Evolutionary conservation across 352 stramenopile genomes (phyloP).

Genomic region (Phytophthora foliorum): DNA sequence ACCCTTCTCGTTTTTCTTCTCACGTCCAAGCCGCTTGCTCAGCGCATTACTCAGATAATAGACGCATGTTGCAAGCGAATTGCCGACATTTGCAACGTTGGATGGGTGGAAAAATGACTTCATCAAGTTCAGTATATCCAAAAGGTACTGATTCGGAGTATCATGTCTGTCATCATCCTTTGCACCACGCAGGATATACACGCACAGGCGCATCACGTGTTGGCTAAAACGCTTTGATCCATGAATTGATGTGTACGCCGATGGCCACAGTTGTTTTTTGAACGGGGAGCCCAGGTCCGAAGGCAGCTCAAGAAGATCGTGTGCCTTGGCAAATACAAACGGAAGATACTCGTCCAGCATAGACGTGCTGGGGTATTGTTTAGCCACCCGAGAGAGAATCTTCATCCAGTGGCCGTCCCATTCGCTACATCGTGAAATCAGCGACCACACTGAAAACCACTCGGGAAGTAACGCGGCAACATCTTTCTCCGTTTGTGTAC

Average conservation of each 20-base stretch:
- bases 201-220: conserved; percentile 63
- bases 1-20: conserved; percentile 41
- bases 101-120: conserved; percentile 83
- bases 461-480: conserved; percentile 48
- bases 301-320: conserved; percentile 65
- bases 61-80: conserved; percentile 58
- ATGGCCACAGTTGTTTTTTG: conserved; percentile 69
- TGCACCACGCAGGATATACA: conserved; percentile 54
- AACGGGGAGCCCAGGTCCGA: conserved; percentile 75
- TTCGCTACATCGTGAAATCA: conserved; percentile 57
- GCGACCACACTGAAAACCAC: conserved; percentile 70
- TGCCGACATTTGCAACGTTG: conserved; percentile 69
- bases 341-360: conserved; percentile 49
- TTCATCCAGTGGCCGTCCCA: conserved; percentile 86
- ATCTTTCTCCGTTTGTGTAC: conserved; percentile 11
- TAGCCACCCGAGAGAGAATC: conserved; percentile 68
- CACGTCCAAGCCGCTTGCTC: conserved; percentile 57
- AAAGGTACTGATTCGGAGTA: conserved; percentile 54
- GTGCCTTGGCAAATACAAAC: conserved; percentile 79
- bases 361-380: conserved; percentile 47
- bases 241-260: conserved; percentile 55
- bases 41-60: conserved; percentile 68
- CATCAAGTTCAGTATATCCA: conserved; percentile 66
- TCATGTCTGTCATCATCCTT: conserved; percentile 16
- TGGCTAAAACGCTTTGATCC: conserved; percentile 69